Evolutionary conservation across 768 basidiomycete species (phyloP).

Genomic region (Boletus sp.): DNA sequence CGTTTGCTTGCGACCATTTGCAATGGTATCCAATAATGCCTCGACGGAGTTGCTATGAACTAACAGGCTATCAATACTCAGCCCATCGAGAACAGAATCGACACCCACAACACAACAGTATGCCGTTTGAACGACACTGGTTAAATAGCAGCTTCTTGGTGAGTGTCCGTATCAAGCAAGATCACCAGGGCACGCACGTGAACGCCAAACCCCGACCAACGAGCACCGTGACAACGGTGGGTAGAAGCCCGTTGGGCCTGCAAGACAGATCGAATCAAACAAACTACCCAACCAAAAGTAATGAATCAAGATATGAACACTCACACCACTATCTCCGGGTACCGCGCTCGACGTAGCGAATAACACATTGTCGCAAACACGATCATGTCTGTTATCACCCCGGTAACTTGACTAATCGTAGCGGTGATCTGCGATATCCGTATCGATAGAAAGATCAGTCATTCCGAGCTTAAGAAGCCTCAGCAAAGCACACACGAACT

Average conservation of each 20-base stretch:
- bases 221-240: neutral
- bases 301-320: neutral
- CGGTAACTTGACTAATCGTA: conserved; percentile 10
- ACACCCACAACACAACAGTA: conserved; percentile 23
- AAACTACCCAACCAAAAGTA: neutral
- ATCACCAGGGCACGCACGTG: conserved; percentile 17
- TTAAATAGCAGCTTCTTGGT: neutral
- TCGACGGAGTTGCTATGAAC: conserved; percentile 26
- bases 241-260: conserved; percentile 16
- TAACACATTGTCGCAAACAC: conserved; percentile 15
- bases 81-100: neutral
- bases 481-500: conserved; percentile 11
- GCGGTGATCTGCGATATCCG: conserved; percentile 8
- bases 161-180: neutral
- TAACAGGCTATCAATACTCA: conserved; percentile 1
- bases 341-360: conserved; percentile 19
- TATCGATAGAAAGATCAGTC: neutral
- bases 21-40: conserved; percentile 24
- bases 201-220: conserved; percentile 25
- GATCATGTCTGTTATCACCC: conserved; percentile 11
- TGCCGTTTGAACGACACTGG: conserved; percentile 18
- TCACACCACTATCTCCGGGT: conserved; percentile 17
- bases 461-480: neutral
- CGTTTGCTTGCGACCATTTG: conserved; percentile 29
- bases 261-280: neutral